A percentile compares a stretch with the other conserved stretches of the same genome.
These are phyloP conservation scores for Curvularia eragrostidis DNA, from an alignment of 2,329 filamentous ascomycete genomes.

Conservation along the genomic window DNA sequence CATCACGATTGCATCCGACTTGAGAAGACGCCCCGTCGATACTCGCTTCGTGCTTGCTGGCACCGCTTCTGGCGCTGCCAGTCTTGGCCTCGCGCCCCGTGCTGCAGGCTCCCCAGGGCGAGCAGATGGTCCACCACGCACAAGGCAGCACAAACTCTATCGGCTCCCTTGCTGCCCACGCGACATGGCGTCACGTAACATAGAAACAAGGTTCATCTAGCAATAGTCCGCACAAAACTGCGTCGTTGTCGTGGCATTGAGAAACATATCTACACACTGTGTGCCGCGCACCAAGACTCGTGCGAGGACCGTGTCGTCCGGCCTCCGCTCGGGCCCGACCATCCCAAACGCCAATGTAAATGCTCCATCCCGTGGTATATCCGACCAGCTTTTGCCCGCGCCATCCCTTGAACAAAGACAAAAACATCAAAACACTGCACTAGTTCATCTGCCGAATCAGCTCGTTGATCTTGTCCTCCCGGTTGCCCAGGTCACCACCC, in stretches of 20 bases:
- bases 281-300: constrained; percentile 23
- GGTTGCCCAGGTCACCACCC: constrained; percentile 98
- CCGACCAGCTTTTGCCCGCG: constrained; percentile 21
- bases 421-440: constrained; percentile 19
- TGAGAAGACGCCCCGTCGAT: neutral
- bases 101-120: neutral
- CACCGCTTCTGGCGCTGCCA: too few species aligned
- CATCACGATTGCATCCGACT: neutral
- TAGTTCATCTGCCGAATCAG: constrained; percentile 99
- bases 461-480: constrained; percentile 96
- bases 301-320: constrained; percentile 19
- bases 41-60: neutral
- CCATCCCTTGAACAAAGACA: constrained; percentile 17
- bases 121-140: neutral
- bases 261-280: too few species aligned
- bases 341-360: constrained; percentile 31
- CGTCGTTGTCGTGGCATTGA: constrained; percentile 12
- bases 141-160: neutral
- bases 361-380: constrained; percentile 32
- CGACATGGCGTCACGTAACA: neutral
- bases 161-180: neutral
- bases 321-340: constrained; percentile 15
- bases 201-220: neutral
- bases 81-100: too few species aligned
- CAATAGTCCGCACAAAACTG: constrained; percentile 1